Percentiles rank a stretch among this genome's conserved stretches.
These are phyloP conservation scores for Gonium pectorale DNA, from an alignment of 139 green algal species.

Conservation along the genomic window DNA sequence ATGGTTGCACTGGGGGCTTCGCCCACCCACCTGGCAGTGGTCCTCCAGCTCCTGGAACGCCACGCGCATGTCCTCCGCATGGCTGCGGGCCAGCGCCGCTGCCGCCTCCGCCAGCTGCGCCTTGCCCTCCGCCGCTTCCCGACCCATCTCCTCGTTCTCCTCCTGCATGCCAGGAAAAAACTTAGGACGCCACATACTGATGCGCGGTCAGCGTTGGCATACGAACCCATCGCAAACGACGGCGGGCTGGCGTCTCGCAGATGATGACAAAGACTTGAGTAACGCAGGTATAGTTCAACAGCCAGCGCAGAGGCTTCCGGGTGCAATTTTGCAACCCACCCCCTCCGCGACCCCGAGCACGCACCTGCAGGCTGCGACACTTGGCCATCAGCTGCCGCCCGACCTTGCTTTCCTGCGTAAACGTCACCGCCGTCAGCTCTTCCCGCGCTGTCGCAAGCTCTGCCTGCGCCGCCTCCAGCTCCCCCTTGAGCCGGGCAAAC, in stretches of 20 bases:
- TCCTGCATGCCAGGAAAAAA: conserved; percentile 39
- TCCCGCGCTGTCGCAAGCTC: conserved; percentile 70
- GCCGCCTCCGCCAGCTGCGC: conserved; percentile 40
- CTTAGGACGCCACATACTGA: too few species aligned
- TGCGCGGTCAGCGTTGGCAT: too few species aligned
- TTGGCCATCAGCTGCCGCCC: conserved; percentile 87
- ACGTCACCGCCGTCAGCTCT: conserved; percentile 77
- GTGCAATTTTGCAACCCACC: too few species aligned
- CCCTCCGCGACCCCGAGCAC: conserved; percentile 7
- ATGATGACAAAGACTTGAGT: too few species aligned
- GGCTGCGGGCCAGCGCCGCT: not conserved
- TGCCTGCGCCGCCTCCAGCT: conserved; percentile 68
- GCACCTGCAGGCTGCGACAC: conserved; percentile 72
- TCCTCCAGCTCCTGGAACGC: conserved; percentile 61
- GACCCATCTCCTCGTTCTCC: conserved; percentile 88
- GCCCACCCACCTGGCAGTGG: conserved; percentile 42
- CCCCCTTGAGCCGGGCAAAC: conserved; percentile 67
- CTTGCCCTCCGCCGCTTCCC: conserved; percentile 78
- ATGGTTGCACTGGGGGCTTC: not conserved
- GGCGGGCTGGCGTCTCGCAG: too few species aligned
- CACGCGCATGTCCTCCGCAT: conserved; percentile 21
- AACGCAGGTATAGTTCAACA: too few species aligned
- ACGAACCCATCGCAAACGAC: too few species aligned
- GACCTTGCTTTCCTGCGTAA: conserved; percentile 80
- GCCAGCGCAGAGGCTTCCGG: too few species aligned